Base-by-base conservation (phyloP, 306 rosid species). In the Mucuna pruriens region DNA sequence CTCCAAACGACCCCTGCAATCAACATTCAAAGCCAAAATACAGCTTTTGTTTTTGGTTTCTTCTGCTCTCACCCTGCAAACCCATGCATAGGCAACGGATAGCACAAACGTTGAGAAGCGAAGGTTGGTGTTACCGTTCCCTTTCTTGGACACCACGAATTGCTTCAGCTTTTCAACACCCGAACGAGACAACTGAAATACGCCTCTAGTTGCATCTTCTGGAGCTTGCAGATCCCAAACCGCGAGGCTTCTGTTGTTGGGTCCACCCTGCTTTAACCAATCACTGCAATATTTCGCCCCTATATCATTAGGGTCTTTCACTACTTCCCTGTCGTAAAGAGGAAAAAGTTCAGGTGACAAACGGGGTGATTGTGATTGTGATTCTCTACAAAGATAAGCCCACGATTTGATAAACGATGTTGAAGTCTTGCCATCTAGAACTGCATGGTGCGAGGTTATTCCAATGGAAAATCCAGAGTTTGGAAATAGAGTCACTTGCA, bases 391-490 rank as follows among this genome's bases (percentile, higher is more conserved):
- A 4, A 86, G 44, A 13, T 75, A 73, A 71, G 93, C 88, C 93
- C 97, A 92, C 0, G 91, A 67, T 75, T 92, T 92, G 9, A 87
- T 31, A 48, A 89, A 92, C 4, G 76, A 65, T 9, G 83, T 80
- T 29, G 87, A 78, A 1, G 74, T 74, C 19, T 71, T 84, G 4
- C 89, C 92, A 40, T 88, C 92, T 0, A 85, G 58, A 46, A 76
- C 73, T 1, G 88, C 89, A 76, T 86, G 90, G 84, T 88, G 90
- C 2, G 83, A 33, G 57, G 84, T 34, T 13, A 82, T 36, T 61
- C 86, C 90, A 15, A 90, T 81, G 23, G 84, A 88, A 36, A 90
- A 78, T 0, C 92, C 90, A 13, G 33, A 15, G 73, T 79, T 77
- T 13, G 88, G 91, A 74, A 87, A 90, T 7, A 87, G 36, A 0